These are phyloP conservation scores for Cryphonectria radicalis DNA, from an alignment of 2,329 filamentous ascomycete genomes.

Conservation along the genomic window DNA sequence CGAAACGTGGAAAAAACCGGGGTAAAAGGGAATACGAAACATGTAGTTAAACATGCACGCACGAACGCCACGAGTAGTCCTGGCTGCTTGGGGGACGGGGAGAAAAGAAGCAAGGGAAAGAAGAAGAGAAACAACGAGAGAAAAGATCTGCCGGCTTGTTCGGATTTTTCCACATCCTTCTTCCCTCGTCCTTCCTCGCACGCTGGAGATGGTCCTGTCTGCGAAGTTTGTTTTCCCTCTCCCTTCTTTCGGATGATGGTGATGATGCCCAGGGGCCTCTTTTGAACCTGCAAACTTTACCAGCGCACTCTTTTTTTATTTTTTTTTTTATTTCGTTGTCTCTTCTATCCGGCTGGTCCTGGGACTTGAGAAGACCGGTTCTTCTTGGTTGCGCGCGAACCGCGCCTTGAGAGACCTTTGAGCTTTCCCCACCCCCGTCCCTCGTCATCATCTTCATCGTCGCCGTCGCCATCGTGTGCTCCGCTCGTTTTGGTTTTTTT, in stretches of 20 bases:
- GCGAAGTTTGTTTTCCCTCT: background rate
- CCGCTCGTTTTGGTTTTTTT: background rate
- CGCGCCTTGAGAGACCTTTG: too few relatives aligned
- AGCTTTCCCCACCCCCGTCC: too few relatives aligned
- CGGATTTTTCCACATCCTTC: background rate
- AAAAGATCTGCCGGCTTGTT: background rate
- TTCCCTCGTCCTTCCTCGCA: background rate
- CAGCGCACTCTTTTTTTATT: background rate
- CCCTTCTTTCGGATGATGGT: background rate
- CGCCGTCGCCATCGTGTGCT: background rate
- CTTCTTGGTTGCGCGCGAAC: background rate
- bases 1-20: conserved; percentile 20
- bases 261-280: background rate
- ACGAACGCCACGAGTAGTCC: background rate
- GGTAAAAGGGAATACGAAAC: conserved; percentile 15
- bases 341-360: background rate
- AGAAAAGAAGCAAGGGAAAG: background rate
- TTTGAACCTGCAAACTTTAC: background rate
- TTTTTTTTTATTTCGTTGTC: background rate
- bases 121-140: background rate
- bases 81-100: background rate
- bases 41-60: background rate
- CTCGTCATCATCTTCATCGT: background rate
- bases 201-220: background rate
- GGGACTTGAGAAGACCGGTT: background rate